Base-by-base conservation (phyloP, 306 rosid species). In the Abrus pulchellus region DNA sequence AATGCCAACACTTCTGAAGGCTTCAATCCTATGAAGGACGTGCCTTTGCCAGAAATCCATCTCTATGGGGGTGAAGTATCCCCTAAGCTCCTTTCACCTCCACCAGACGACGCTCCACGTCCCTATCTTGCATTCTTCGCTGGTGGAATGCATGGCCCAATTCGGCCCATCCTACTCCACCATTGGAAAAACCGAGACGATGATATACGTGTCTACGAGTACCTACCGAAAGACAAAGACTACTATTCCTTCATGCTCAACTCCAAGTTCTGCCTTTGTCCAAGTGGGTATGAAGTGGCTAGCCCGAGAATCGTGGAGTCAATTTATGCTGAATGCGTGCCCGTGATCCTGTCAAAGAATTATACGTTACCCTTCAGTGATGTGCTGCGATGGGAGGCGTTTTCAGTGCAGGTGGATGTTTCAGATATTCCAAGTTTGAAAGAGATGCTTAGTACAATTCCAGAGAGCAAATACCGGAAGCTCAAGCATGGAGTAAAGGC, bases 1-100 rank as follows among this genome's bases (percentile, higher is more conserved):
- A 94, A 94, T 63, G 97, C 98, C 87, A 94, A 94, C 90, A 61
- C 89, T 53, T 88, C 94, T 43, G 98, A 94, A 84, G 97, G 98
- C 67, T 94, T 94, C 92, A 85, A 87, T 80, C 98, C 97, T 7
- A 76, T 81, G 70, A 94, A 91, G 44, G 98, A 94, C 77, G 97
- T 92, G 47, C 64, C 85, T 74, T 88, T 92, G 38, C 97, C 97
- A 1, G 98, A 94, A 83, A 94, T 94, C 83, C 77, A 82, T 69
- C 94, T 94, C 38, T 77, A 52, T n/a, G 86, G 89, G 34, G 97
- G 97, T 40, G 62, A 80, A 34, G 78, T 90, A 11, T 82, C 97
- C 12, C 47, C 89, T 5, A 90, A 88, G 49, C 91, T 94, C 77
- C 71, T 80, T 52, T 34, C 87, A 7, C 87, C 87, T 1, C 93